Evolutionary conservation across 163 green algal species (phyloP), one percentile per base, ranked within the genome.

Genomic region (Prototheca cutis): DNA sequence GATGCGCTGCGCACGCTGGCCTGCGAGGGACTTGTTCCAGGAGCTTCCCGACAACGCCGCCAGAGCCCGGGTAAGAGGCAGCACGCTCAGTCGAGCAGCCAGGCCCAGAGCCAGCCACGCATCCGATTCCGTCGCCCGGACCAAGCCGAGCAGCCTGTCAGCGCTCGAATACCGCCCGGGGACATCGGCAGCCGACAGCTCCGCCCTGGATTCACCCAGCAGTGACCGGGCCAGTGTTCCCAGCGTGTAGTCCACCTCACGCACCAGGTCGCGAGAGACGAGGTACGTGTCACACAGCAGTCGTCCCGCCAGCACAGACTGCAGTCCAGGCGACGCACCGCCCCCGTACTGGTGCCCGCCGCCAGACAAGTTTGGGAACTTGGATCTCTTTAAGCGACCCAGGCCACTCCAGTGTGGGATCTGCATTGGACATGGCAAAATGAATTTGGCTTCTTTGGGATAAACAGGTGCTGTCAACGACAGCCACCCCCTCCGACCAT

Each of bases 211-310:
- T 70, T 94, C 70, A 6, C 74, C 71, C 28, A 99, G 81, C 67
- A 94, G 83, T 18, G 52, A 81, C 19, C 53, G 25, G 2, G 85
- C 75, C 31, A 99, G 83, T 7, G 87, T 88, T 40, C 63, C 73
- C 28, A 99, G 80, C 13, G 86, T 94, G 82, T 96, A 98, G 73
- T 95, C 84, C 23, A 95, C 86, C 73, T 95, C 84, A 40, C 78
- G 81, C 58, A 98, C 76, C 34, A 95, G 69, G 74, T 97, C 93
- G 13, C 87, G 72, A 2, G 91, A 82, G 49, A 66, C 65, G 15
- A 98, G 74, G 70, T 96, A 98, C 19, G 93, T 98, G 80, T 99
- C 93, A 60, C 87, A 95, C 58, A 98, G 68, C 63, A 99, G 78
- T 19, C 93, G 78, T 18, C 91, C 91, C 29, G 91, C 72, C 49